Conservation (phyloP, 495 filamentous ascomycete genomes). For the Penicillium goetzii region DNA sequence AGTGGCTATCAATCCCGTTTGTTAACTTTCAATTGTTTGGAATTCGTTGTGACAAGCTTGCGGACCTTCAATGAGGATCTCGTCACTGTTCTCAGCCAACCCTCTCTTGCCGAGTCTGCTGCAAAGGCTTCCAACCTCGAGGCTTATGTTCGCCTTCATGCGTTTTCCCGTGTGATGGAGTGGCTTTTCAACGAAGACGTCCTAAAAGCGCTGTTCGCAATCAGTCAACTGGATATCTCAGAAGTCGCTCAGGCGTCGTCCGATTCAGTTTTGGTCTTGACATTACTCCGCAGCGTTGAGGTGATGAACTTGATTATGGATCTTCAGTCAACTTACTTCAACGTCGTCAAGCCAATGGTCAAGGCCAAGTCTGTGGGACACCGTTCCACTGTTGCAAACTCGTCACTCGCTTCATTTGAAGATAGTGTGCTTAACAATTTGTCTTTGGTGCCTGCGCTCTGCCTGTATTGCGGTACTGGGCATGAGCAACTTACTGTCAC, state of each 20-base stretch:
- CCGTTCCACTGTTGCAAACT: conserved; percentile 63
- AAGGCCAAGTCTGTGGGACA: conserved; percentile 55
- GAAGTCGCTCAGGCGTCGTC: conserved; percentile 67
- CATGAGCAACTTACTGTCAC: conserved; percentile 74
- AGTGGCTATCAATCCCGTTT: conserved; percentile 64
- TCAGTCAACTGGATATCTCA: conserved; percentile 69
- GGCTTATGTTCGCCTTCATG: conserved; percentile 81
- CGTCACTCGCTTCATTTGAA: conserved; percentile 81
- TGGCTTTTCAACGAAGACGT: conserved; percentile 97
- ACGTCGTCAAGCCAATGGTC: conserved; percentile 79
- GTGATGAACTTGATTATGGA: conserved; percentile 79
- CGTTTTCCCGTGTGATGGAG: conserved; percentile 91
- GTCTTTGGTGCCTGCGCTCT: conserved; percentile 72
- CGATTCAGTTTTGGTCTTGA: conserved; percentile 75
- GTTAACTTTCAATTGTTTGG: conserved; percentile 74
- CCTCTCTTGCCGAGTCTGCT: conserved; percentile 68
- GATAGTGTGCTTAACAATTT: conserved; percentile 86
- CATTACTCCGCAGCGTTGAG: conserved; percentile 73
- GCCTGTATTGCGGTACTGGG: conserved; percentile 79
- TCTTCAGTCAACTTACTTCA: conserved; percentile 87
- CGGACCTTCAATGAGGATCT: conserved; percentile 90
- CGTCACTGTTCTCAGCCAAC: conserved; percentile 76
- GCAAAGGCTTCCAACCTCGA: conserved; percentile 71
- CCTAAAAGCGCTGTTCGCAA: conserved; percentile 72
- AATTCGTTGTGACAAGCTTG: conserved; percentile 75